phyloP scores from a whole-genome alignment of 257 asterid genomes.

The Buddleja alternifolia region DNA sequence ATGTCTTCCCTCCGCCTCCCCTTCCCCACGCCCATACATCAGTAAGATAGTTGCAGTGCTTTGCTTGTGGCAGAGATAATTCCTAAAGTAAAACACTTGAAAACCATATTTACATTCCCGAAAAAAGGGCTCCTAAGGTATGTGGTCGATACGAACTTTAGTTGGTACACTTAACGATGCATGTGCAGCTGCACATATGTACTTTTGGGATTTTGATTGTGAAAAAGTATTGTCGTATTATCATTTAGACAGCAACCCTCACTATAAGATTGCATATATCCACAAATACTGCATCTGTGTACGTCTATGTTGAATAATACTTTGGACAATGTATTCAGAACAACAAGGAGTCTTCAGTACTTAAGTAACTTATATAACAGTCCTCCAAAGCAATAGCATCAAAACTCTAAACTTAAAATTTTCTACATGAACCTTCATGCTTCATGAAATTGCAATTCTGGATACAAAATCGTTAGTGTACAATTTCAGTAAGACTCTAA shows the following conservation, averaged over 20 bases:
- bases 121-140: not conserved
- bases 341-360: not conserved
- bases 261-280: not conserved
- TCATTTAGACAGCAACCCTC: conserved; percentile 3
- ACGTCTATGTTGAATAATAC: not conserved
- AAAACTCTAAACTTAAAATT: conserved; percentile 1
- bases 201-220: not conserved
- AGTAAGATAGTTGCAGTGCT: conserved; percentile 6
- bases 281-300: not conserved
- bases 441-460: not conserved
- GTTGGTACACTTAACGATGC: too few relatives aligned
- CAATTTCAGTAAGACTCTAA: not conserved
- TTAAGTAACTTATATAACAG: not conserved
- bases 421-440: not conserved
- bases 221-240: too few relatives aligned
- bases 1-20: not conserved
- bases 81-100: not conserved
- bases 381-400: conserved; percentile 2
- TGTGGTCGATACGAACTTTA: too few relatives aligned
- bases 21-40: conserved; percentile 17
- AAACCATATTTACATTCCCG: not conserved
- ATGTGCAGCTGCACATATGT: not conserved
- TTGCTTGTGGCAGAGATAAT: not conserved
- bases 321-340: not conserved
- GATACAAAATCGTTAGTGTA: not conserved